A percentile compares a stretch with the other conserved stretches of the same genome.
phyloP scores from a whole-genome alignment of 345 rosid genomes.

The Eucalyptus tenuipes region DNA sequence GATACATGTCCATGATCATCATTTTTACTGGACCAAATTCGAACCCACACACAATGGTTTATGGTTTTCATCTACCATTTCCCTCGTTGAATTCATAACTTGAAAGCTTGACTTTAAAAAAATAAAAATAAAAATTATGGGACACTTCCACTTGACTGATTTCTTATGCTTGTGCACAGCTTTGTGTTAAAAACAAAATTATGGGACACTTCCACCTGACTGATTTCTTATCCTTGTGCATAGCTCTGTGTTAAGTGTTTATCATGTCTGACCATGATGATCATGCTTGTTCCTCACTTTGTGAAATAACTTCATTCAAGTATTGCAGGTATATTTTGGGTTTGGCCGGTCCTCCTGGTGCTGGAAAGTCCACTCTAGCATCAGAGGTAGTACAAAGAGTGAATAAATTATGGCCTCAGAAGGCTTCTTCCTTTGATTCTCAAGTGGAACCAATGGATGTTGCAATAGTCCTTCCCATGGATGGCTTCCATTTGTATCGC shows the following conservation, averaged over 20 bases:
- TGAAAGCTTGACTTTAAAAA: neutral
- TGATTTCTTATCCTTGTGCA: neutral
- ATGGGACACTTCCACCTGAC: neutral
- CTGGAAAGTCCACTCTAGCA: conserved; percentile 87
- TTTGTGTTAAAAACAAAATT: neutral
- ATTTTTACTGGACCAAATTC: neutral
- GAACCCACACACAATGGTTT: neutral
- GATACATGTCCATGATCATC: neutral
- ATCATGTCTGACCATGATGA: neutral
- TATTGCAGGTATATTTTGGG: conserved; percentile 63
- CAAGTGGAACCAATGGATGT: conserved; percentile 58
- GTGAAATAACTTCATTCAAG: neutral
- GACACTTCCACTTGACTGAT: neutral
- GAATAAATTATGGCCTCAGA: conserved; percentile 64
- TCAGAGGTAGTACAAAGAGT: conserved; percentile 56
- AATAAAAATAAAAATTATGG: neutral
- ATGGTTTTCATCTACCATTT: neutral
- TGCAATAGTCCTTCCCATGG: conserved; percentile 84
- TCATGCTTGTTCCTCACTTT: neutral
- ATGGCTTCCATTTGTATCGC: conserved; percentile 89
- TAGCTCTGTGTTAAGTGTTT: neutral
- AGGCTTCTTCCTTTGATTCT: conserved; percentile 50
- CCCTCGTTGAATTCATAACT: neutral
- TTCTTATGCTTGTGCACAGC: neutral
- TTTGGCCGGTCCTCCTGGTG: conserved; percentile 94